Evolutionary conservation across 2,329 filamentous ascomycete genomes (phyloP).

Genomic region (Emergomyces orientalis): DNA sequence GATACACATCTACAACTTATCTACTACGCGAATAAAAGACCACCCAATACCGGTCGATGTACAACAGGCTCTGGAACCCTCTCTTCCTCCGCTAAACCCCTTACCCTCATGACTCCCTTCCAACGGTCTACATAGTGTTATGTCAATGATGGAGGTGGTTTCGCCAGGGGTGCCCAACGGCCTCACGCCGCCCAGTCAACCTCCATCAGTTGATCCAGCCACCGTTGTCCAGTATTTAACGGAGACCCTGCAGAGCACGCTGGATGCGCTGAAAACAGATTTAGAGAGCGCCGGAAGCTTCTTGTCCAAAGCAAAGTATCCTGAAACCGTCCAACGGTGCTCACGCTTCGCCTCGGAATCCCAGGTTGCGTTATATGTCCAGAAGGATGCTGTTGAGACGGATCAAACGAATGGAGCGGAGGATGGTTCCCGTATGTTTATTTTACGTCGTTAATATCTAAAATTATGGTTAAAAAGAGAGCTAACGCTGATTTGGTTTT

Average conservation of each 20-base stretch:
- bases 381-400: slow-evolving; percentile 51
- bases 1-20: slow-evolving; percentile 1
- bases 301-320: slow-evolving; percentile 60
- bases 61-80: slow-evolving; percentile 7
- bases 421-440: slow-evolving; percentile 34
- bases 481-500: neutral
- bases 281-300: slow-evolving; percentile 74
- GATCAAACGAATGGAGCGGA: slow-evolving; percentile 35
- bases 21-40: slow-evolving; percentile 9
- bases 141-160: slow-evolving; percentile 18
- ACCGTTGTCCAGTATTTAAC: slow-evolving; percentile 63
- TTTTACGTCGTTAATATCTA: neutral
- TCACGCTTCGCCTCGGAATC: slow-evolving; percentile 80
- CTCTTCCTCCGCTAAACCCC: slow-evolving; percentile 14
- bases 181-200: slow-evolving; percentile 11
- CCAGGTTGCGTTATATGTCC: slow-evolving; percentile 80
- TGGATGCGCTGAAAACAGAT: slow-evolving; percentile 67
- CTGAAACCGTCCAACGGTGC: slow-evolving; percentile 79
- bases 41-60: slow-evolving; percentile 16
- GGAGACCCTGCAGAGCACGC: slow-evolving; percentile 60
- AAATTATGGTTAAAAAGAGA: neutral
- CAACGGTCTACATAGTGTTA: slow-evolving; percentile 18
- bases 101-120: slow-evolving; percentile 26
- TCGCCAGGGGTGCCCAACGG: slow-evolving; percentile 19
- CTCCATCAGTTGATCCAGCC: slow-evolving; percentile 50